These are phyloP conservation scores for Eugenia klotzschiana DNA, from an alignment of 441 rosid species.

Conservation along the genomic window DNA sequence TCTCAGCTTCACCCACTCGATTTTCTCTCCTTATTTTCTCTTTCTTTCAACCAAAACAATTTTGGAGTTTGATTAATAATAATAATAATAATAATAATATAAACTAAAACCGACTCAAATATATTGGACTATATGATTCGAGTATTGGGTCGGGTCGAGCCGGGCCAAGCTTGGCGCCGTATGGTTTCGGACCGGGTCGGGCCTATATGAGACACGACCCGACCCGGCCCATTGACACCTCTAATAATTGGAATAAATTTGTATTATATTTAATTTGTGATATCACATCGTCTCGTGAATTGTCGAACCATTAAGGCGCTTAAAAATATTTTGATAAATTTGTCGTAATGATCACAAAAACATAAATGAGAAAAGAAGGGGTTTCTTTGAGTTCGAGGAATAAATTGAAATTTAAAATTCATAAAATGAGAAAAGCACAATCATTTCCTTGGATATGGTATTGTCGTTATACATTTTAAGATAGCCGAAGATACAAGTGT, in stretches of 20 bases:
- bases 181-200: no score
- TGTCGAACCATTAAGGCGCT: not conserved
- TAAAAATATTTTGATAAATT: not conserved
- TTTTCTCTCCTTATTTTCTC: not conserved
- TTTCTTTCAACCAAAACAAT: not conserved
- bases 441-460: not conserved
- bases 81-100: no score
- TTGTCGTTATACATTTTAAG: not conserved
- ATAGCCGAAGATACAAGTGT: accelerated
- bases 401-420: not conserved
- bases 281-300: not conserved
- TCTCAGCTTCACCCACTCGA: not conserved
- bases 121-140: no score
- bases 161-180: no score
- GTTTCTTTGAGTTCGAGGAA: not conserved
- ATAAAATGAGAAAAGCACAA: not conserved
- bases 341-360: accelerated
- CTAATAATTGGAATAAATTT: not conserved
- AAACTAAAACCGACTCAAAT: no score
- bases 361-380: not conserved
- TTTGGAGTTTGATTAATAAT: no score
- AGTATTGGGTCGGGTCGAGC: no score
- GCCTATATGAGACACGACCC: no score
- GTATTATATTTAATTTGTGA: not conserved
- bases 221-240: no score